Conservation (phyloP, 2,329 filamentous ascomycete genomes). For the Chaetoscypha palmicola region DNA sequence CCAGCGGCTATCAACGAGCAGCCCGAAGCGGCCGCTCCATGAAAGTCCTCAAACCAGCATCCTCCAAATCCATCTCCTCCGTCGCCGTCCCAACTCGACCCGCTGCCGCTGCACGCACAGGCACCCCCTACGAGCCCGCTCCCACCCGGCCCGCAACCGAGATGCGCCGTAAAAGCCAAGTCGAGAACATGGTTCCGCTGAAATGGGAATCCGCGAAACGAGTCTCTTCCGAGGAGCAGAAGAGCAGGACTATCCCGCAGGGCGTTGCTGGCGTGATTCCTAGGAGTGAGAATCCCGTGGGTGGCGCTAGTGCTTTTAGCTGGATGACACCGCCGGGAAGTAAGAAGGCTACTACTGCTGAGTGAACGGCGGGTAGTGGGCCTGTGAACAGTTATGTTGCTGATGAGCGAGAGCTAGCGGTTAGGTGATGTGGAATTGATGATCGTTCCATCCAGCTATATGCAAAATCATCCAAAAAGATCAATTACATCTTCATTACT, state of each 20-base stretch:
- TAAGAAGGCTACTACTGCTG: constrained; percentile 28
- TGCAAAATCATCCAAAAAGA: no score
- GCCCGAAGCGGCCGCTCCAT: constrained; percentile 63
- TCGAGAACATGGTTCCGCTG: constrained; percentile 22
- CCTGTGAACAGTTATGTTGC: no score
- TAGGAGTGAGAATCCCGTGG: constrained; percentile 71
- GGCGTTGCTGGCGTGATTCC: constrained; percentile 32
- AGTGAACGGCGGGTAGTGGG: no score
- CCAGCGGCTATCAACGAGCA: constrained; percentile 59
- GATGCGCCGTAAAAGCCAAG: constrained; percentile 48
- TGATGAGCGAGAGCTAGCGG: no score
- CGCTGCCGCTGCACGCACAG: constrained; percentile 40
- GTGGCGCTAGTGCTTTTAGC: constrained; percentile 86
- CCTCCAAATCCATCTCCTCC: constrained; percentile 56
- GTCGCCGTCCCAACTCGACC: constrained; percentile 34
- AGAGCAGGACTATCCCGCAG: constrained; percentile 18
- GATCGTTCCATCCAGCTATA: no score
- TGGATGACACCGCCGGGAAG: constrained; percentile 68
- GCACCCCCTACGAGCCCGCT: constrained; percentile 45
- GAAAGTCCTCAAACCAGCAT: constrained; percentile 81
- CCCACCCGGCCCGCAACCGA: constrained; percentile 40
- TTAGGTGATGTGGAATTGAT: no score
- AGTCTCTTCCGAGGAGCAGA: constrained; percentile 34
- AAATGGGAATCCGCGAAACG: constrained; percentile 51
- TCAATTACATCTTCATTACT: no score